A percentile compares a stretch with the other conserved stretches of the same genome.
Evolutionary conservation across 2,329 filamentous ascomycete genomes (phyloP).

Genomic region (Ophiostoma sp.): DNA sequence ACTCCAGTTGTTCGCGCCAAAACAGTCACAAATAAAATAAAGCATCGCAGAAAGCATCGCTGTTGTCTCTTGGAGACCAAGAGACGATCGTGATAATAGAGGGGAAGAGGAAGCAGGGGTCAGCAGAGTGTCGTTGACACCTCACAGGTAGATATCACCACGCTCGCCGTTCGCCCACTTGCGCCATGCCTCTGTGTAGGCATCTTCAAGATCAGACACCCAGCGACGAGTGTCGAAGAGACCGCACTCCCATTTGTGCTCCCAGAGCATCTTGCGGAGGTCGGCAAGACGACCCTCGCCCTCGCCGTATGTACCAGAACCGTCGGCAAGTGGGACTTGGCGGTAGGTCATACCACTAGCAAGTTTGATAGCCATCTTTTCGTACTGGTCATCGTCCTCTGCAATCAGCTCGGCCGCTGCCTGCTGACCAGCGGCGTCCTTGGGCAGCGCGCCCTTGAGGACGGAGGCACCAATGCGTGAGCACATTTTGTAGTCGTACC

Average conservation of each 20-base stretch:
- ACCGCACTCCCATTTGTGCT: constrained; percentile 79
- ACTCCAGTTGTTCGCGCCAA: constrained; percentile 1
- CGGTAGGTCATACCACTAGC: constrained; percentile 64
- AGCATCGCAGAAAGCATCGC: not conserved
- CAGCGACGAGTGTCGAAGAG: constrained; percentile 90
- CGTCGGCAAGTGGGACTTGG: not conserved
- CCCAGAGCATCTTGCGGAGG: constrained; percentile 77
- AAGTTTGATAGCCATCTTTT: constrained; percentile 70
- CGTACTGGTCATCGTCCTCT: constrained; percentile 77
- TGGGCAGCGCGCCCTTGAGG: constrained; percentile 82
- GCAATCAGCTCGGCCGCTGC: constrained; percentile 78
- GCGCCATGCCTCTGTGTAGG: constrained; percentile 85
- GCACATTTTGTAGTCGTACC: constrained; percentile 98
- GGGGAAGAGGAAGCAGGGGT: not conserved
- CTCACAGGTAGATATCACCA: constrained; percentile 82
- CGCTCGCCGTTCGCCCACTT: constrained; percentile 82
- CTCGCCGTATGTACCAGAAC: constrained; percentile 47
- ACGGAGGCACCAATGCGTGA: constrained; percentile 97
- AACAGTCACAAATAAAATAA: not conserved
- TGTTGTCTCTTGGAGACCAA: not conserved
- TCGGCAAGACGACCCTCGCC: constrained; percentile 72
- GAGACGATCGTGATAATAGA: not conserved
- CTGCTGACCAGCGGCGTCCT: constrained; percentile 61
- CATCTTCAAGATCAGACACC: constrained; percentile 85
- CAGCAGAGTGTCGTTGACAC: not conserved